phyloP scores from a whole-genome alignment of 768 basidiomycete genomes.

The Boletus barrowsii region DNA sequence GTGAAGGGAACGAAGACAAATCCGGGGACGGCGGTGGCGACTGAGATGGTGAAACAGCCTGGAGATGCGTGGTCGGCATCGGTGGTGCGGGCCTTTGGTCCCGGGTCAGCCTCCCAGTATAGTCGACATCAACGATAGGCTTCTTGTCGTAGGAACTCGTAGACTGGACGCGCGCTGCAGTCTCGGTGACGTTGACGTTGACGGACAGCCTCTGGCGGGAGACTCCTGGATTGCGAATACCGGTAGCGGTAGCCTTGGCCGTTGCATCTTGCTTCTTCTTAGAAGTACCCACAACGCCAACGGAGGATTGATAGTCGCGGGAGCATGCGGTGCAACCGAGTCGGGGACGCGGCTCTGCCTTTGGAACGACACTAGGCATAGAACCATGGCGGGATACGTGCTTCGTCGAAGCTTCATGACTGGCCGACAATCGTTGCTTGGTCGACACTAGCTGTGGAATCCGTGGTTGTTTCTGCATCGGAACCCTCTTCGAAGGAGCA shows the following conservation, averaged over 20 bases:
- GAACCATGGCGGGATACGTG: no score
- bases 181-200: not conserved
- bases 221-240: no score
- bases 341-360: no score
- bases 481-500: not conserved
- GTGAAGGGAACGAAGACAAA: slow-evolving; percentile 8
- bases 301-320: not conserved
- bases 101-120: no score
- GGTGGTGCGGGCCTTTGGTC: not conserved
- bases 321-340: not conserved
- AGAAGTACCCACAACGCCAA: not conserved
- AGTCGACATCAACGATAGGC: not conserved
- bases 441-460: no score
- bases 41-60: not conserved
- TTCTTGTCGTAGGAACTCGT: not conserved
- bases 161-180: not conserved
- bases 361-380: no score
- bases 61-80: not conserved
- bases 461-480: no score
- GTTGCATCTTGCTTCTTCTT: not conserved
- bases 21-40: not conserved
- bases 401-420: no score
- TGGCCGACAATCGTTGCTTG: no score
- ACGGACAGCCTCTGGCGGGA: not conserved
- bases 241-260: not conserved